Evolutionary conservation across 805 yeast species (phyloP).

Genomic region (Saturnispora sanitii): DNA sequence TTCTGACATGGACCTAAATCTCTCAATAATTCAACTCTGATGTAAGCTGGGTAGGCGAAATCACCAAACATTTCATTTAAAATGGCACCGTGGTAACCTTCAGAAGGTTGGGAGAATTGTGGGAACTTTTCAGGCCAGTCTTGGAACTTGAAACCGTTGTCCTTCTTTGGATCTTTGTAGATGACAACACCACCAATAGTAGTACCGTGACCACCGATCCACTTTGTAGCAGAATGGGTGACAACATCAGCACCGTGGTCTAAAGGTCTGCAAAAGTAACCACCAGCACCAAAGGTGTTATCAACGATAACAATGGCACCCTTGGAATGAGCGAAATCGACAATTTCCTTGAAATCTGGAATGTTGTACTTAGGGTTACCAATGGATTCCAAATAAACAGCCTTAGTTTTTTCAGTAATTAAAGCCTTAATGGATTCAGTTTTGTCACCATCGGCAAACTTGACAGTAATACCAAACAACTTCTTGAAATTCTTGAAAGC

Average conservation of each 20-base stretch:
- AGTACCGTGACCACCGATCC: slow-evolving; percentile 97
- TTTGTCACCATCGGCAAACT: slow-evolving; percentile 76
- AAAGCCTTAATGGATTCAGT: slow-evolving; percentile 60
- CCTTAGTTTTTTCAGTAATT: slow-evolving; percentile 81
- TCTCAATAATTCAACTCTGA: slow-evolving; percentile 76
- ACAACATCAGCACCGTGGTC: slow-evolving; percentile 88
- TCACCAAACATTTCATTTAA: slow-evolving; percentile 76
- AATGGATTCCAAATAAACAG: slow-evolving; percentile 79
- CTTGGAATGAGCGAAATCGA: slow-evolving; percentile 68
- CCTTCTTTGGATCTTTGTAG: slow-evolving; percentile 37
- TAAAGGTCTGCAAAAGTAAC: slow-evolving; percentile 73
- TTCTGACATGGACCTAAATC: slow-evolving; percentile 85
- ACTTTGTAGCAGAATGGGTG: slow-evolving; percentile 90
- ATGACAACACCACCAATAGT: slow-evolving; percentile 87
- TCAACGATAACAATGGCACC: slow-evolving; percentile 90
- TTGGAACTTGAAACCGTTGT: slow-evolving; percentile 89
- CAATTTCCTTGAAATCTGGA: slow-evolving; percentile 78
- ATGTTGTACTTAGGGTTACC: slow-evolving; percentile 91
- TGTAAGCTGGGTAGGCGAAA: slow-evolving; percentile 68
- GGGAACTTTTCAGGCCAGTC: slow-evolving; percentile 83
- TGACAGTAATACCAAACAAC: slow-evolving; percentile 66
- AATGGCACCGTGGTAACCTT: slow-evolving; percentile 85
- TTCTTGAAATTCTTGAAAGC: slow-evolving; percentile 90
- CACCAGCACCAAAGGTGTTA: slow-evolving; percentile 97
- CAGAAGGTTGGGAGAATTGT: slow-evolving; percentile 82